Evolutionary conservation across 2,329 filamentous ascomycete genomes (phyloP).

Genomic region (Xylariaceae sp.): DNA sequence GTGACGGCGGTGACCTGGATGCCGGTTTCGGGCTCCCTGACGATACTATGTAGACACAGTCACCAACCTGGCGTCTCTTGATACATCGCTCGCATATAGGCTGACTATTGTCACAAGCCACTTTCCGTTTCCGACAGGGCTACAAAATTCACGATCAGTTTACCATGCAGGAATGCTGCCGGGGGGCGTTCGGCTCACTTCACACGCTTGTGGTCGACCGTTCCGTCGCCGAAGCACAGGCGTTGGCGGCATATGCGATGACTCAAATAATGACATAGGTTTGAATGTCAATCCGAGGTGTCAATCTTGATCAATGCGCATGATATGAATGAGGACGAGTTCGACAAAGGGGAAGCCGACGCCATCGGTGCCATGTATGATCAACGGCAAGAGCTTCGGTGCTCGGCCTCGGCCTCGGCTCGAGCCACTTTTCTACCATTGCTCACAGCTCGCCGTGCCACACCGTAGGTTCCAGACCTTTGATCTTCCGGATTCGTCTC

Average conservation of each 20-base stretch:
- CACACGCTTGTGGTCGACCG: conserved; percentile 27
- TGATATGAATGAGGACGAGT: neutral
- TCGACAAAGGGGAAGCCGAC: neutral
- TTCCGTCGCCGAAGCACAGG: conserved; percentile 28
- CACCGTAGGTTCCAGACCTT: neutral
- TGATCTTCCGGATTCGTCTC: no score
- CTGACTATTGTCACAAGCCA: conserved; percentile 41
- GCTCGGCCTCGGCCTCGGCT: conserved; percentile 31
- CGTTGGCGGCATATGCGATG: conserved; percentile 12
- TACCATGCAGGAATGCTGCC: conserved; percentile 6
- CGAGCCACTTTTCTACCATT: neutral
- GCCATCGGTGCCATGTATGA: no score
- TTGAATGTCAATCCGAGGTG: neutral
- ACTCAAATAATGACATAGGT: conserved; percentile 7
- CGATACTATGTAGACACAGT: conserved; percentile 34
- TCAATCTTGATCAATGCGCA: neutral
- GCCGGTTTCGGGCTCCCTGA: conserved; percentile 7
- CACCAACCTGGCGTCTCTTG: conserved; percentile 29
- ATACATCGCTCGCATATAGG: conserved; percentile 38
- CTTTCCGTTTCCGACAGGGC: conserved; percentile 39
- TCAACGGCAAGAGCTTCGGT: conserved; percentile 7
- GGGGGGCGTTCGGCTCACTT: conserved; percentile 19
- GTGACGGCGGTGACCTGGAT: conserved; percentile 8
- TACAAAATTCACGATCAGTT: conserved; percentile 23
- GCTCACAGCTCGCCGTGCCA: conserved; percentile 2